A percentile compares a stretch with the other conserved stretches of the same genome.
phyloP scores from a whole-genome alignment of 2,329 filamentous ascomycete genomes.

The Beauveria scarabaeidicola region DNA sequence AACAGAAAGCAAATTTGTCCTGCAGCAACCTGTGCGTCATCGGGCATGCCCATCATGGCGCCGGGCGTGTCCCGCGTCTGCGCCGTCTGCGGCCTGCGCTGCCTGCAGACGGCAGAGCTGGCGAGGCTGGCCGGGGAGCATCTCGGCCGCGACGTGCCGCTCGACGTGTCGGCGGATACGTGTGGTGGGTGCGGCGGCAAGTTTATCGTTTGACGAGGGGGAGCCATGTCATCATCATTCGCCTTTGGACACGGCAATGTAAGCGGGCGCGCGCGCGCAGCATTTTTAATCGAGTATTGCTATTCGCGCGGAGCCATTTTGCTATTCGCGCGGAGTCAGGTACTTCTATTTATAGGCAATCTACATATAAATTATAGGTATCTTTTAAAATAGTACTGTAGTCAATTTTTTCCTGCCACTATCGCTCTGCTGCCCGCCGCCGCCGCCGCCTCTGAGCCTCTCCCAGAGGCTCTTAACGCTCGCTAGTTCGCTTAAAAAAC shows the following conservation, averaged over 20 bases:
- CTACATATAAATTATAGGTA: too few relatives aligned
- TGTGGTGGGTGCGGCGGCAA: conserved; percentile 36
- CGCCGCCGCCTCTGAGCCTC: too few relatives aligned
- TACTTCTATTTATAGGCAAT: too few relatives aligned
- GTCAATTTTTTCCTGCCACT: too few relatives aligned
- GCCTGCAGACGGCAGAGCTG: conserved; percentile 37
- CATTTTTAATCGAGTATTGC: too few relatives aligned
- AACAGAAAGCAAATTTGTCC: neutral
- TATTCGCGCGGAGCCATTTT: too few relatives aligned
- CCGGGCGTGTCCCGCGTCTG: conserved; percentile 47
- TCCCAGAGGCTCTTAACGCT: too few relatives aligned
- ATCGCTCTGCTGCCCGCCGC: too few relatives aligned
- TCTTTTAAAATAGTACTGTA: too few relatives aligned
- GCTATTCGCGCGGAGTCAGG: too few relatives aligned
- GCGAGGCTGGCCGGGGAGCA: conserved; percentile 23
- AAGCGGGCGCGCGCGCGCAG: neutral
- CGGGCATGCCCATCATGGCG: conserved; percentile 44
- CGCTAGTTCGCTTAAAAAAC: too few relatives aligned
- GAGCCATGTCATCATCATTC: neutral
- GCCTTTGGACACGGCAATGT: neutral
- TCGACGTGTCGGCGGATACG: conserved; percentile 25
- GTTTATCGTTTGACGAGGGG: conserved; percentile 26
- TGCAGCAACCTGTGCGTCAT: conserved; percentile 42
- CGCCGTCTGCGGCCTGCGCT: conserved; percentile 45
- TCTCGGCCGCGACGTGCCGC: conserved; percentile 20